Percentiles rank a stretch among this genome's conserved stretches.
These are phyloP conservation scores for Rhodotorula sp. DNA, from an alignment of 1,284 basidiomycete species.

Conservation along the genomic window DNA sequence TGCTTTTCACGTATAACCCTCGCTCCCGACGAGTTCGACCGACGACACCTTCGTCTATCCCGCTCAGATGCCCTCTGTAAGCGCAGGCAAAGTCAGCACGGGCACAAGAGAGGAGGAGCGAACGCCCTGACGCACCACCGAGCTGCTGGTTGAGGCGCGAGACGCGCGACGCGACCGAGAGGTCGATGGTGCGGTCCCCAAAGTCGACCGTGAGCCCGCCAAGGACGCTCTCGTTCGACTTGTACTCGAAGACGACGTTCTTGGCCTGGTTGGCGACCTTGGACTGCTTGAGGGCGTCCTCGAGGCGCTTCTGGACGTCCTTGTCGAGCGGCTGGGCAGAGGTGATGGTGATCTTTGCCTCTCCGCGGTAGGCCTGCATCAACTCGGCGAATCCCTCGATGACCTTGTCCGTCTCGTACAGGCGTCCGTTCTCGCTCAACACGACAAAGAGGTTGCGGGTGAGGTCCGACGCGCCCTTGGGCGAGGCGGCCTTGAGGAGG, in stretches of 20 bases:
- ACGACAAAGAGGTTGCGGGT: slow-evolving; percentile 90
- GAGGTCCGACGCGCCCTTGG: slow-evolving; percentile 62
- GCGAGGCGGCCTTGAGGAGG: slow-evolving; percentile 57
- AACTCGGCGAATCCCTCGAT: slow-evolving; percentile 90
- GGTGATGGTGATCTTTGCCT: slow-evolving; percentile 89
- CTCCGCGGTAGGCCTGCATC: slow-evolving; percentile 82
- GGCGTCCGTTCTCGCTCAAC: slow-evolving; percentile 89
- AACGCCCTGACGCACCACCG: slow-evolving; percentile 48
- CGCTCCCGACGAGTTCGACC: neutral
- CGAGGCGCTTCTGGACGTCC: slow-evolving; percentile 70
- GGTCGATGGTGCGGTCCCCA: slow-evolving; percentile 95
- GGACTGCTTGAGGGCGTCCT: slow-evolving; percentile 78
- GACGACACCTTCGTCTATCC: neutral
- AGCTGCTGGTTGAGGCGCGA: slow-evolving; percentile 90
- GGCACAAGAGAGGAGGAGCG: no score
- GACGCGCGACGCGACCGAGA: slow-evolving; percentile 87
- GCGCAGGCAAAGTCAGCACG: neutral
- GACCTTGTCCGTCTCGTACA: slow-evolving; percentile 78
- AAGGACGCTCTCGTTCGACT: slow-evolving; percentile 81
- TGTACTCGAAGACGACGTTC: slow-evolving; percentile 80
- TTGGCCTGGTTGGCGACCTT: slow-evolving; percentile 80
- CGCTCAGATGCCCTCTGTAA: slow-evolving; percentile 26
- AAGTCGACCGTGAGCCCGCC: slow-evolving; percentile 91
- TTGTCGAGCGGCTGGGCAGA: slow-evolving; percentile 70
- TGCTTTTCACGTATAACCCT: neutral